These are phyloP conservation scores for Phytophthora pini DNA, from an alignment of 352 stramenopile species.

Conservation along the genomic window DNA sequence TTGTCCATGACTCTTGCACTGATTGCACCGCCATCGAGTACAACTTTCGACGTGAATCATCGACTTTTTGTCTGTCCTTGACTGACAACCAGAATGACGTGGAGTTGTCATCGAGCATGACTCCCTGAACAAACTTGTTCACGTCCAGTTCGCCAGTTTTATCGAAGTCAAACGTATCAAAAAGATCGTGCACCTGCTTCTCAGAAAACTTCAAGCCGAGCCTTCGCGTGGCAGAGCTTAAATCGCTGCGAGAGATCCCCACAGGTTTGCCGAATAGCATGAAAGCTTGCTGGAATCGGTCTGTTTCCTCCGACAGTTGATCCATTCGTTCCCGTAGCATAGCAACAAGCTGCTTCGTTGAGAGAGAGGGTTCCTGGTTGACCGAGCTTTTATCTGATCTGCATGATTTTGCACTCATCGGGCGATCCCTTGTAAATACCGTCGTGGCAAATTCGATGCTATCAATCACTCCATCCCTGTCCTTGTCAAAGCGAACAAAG, in stretches of 20 bases:
- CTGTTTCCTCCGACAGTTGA: slow-evolving; percentile 70
- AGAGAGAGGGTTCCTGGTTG: slow-evolving; percentile 47
- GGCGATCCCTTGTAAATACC: slow-evolving; percentile 48
- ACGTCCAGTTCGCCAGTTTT: slow-evolving; percentile 79
- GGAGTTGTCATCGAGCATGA: slow-evolving; percentile 76
- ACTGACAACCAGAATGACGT: slow-evolving; percentile 60
- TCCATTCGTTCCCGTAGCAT: slow-evolving; percentile 69
- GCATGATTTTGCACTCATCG: slow-evolving; percentile 22
- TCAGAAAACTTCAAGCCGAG: slow-evolving; percentile 62
- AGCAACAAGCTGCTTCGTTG: slow-evolving; percentile 64
- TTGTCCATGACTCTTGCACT: slow-evolving; percentile 76
- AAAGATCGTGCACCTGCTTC: slow-evolving; percentile 63
- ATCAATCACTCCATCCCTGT: slow-evolving; percentile 68
- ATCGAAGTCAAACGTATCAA: slow-evolving; percentile 80
- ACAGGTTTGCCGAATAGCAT: slow-evolving; percentile 73
- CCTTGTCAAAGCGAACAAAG: slow-evolving; percentile 69
- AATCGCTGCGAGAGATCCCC: slow-evolving; percentile 61
- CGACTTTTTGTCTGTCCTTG: slow-evolving; percentile 61
- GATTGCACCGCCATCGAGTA: slow-evolving; percentile 78
- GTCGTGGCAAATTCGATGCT: slow-evolving; percentile 67
- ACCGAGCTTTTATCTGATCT: slow-evolving; percentile 24
- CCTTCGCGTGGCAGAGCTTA: slow-evolving; percentile 59
- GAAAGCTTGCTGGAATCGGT: slow-evolving; percentile 79
- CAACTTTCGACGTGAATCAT: slow-evolving; percentile 49
- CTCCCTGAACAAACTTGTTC: slow-evolving; percentile 83